These are phyloP conservation scores for Colletotrichum tamarilloi DNA, from an alignment of 2,329 filamentous ascomycete species.

Conservation along the genomic window DNA sequence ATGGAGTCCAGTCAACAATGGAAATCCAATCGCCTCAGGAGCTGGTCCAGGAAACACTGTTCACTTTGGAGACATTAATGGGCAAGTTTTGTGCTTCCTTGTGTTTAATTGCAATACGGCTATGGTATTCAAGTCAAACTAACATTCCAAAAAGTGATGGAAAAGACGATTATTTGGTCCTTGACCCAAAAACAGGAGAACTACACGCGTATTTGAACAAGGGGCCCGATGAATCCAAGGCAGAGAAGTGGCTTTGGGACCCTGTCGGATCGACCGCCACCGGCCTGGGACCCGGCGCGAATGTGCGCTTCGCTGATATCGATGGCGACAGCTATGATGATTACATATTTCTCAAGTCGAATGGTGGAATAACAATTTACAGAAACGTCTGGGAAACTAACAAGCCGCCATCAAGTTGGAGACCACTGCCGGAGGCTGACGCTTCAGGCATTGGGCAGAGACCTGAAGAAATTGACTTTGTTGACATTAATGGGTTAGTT, in stretches of 20 bases:
- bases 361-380: conserved; percentile 31
- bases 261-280: conserved; percentile 21
- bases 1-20: conserved; percentile 23
- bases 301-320: conserved; percentile 39
- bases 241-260: conserved; percentile 10
- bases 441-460: neutral
- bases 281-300: conserved; percentile 33
- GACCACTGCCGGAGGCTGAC: neutral
- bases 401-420: neutral
- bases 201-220: conserved; percentile 17
- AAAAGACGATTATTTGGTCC: conserved; percentile 29
- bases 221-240: neutral
- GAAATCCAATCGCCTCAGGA: conserved; percentile 25
- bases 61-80: conserved; percentile 33
- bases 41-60: conserved; percentile 27
- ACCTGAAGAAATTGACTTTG: neutral
- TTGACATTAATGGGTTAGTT: neutral
- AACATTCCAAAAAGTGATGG: conserved; percentile 18
- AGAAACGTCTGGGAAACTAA: conserved; percentile 15
- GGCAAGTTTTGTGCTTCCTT: neutral
- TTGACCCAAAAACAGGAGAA: conserved; percentile 27
- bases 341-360: conserved; percentile 34
- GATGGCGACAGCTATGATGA: conserved; percentile 39
- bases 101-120: neutral
- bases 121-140: neutral